These are phyloP conservation scores for Uronychia binucleata DNA, from an alignment of 73 alveolate species.

Conservation along the genomic window DNA sequence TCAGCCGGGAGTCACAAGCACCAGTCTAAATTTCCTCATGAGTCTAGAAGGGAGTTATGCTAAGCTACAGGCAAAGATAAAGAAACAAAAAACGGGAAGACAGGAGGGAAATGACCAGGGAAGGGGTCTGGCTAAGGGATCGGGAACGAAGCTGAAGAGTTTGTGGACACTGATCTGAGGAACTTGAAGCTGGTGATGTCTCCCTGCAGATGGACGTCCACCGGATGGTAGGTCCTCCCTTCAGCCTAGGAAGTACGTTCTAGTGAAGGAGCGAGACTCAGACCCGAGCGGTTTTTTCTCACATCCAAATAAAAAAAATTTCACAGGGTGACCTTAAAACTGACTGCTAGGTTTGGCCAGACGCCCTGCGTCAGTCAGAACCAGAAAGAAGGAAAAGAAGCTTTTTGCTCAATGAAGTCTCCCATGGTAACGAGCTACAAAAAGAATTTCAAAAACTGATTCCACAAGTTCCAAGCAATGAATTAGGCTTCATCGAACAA, in stretches of 20 bases:
- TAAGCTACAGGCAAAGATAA: too few species aligned
- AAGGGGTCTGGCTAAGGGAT: too few species aligned
- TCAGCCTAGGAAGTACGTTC: background rate
- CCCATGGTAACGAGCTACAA: background rate
- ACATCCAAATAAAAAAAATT: background rate
- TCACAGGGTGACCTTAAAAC: background rate
- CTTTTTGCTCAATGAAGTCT: background rate
- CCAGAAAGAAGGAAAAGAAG: background rate
- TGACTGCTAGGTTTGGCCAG: too few species aligned
- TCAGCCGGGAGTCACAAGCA: too few species aligned
- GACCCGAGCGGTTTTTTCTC: background rate
- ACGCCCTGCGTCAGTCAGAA: too few species aligned
- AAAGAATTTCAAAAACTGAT: background rate
- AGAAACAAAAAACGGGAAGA: too few species aligned
- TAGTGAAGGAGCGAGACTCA: background rate
- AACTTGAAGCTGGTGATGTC: background rate
- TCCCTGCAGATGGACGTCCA: background rate
- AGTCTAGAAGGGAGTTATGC: too few species aligned
- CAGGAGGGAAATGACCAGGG: too few species aligned
- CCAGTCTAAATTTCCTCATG: too few species aligned
- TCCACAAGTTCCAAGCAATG: background rate
- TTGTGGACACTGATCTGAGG: too few species aligned
- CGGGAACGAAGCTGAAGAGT: too few species aligned
- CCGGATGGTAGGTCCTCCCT: background rate
- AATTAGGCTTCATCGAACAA: too few species aligned